phyloP scores from a whole-genome alignment of 805 yeast species.

The Cyberlindnera sargentensis region DNA sequence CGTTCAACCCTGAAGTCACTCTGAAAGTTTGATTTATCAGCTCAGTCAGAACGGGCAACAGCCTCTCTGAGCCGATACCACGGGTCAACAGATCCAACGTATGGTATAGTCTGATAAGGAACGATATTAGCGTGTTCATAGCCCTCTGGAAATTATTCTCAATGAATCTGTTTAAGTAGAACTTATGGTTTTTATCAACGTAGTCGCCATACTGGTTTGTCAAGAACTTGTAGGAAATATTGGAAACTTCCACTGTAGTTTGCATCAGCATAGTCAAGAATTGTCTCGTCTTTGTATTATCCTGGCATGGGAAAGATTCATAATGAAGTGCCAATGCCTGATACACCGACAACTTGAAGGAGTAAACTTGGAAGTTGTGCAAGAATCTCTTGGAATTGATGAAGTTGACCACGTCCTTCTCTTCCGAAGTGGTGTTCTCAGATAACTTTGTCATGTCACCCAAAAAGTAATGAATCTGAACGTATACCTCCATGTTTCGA shows the following conservation, averaged over 20 bases:
- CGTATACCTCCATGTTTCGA: slow-evolving; percentile 12
- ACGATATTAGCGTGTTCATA: slow-evolving; percentile 9
- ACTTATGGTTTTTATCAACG: slow-evolving; percentile 13
- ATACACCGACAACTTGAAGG: slow-evolving; percentile 15
- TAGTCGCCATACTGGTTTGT: slow-evolving; percentile 8
- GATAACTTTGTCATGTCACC: slow-evolving; percentile 3
- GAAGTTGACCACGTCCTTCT: slow-evolving; percentile 6
- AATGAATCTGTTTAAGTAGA: slow-evolving; percentile 12
- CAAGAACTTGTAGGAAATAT: slow-evolving; percentile 12
- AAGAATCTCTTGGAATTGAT: slow-evolving; percentile 11
- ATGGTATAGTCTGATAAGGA: slow-evolving; percentile 17
- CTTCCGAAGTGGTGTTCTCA: background rate
- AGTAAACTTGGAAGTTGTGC: slow-evolving; percentile 13
- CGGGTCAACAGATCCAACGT: slow-evolving; percentile 14
- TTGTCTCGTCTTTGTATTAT: slow-evolving; percentile 9
- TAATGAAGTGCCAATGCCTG: slow-evolving; percentile 16
- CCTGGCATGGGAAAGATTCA: slow-evolving; percentile 12
- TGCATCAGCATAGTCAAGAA: slow-evolving; percentile 2
- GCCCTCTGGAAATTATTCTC: slow-evolving; percentile 17
- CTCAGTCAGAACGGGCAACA: background rate
- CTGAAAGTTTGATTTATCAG: slow-evolving; percentile 4
- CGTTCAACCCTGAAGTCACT: slow-evolving; percentile 14
- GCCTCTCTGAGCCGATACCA: slow-evolving; percentile 7
- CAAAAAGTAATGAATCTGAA: slow-evolving; percentile 12
- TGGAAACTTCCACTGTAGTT: slow-evolving; percentile 11